Evolutionary conservation across 129 eudicot species (phyloP).

Genomic region (Ambrosia artemisiifolia): DNA sequence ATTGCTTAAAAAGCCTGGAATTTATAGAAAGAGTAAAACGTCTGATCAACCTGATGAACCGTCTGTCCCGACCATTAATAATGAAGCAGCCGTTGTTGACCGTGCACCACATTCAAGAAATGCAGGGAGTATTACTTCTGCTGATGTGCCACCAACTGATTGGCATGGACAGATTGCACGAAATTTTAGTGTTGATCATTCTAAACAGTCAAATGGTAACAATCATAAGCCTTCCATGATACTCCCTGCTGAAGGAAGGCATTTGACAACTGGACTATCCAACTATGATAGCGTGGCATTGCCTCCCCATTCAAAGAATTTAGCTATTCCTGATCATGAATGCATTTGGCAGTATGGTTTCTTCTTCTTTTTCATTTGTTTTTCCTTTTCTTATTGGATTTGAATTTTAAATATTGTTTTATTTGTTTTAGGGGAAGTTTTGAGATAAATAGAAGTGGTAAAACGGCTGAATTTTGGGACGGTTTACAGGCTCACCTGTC

Average conservation of each 20-base stretch:
- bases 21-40: constrained; percentile 54
- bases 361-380: constrained; percentile 7
- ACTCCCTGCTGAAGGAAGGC: constrained; percentile 32
- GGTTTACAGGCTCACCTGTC: constrained; percentile 97
- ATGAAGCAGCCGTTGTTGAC: constrained; percentile 41
- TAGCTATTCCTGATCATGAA: constrained; percentile 84
- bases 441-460: constrained; percentile 68
- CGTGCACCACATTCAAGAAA: constrained; percentile 31
- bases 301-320: constrained; percentile 36
- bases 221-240: constrained; percentile 29
- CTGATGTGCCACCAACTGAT: constrained; percentile 28
- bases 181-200: constrained; percentile 31
- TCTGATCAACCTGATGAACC: constrained; percentile 50
- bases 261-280: constrained; percentile 25
- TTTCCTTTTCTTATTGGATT: background rate
- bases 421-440: constrained; percentile 68
- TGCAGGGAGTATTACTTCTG: constrained; percentile 29
- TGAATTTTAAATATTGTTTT: constrained; percentile 4
- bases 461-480: constrained; percentile 44
- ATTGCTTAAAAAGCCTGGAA: constrained; percentile 78
- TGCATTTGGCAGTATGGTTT: constrained; percentile 84
- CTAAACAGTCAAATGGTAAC: constrained; percentile 44
- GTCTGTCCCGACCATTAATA: constrained; percentile 34
- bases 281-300: constrained; percentile 31
- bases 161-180: constrained; percentile 32